These are phyloP conservation scores for Chaetoceros tenuissimus DNA, from an alignment of 108 stramenopile genomes.

Conservation along the genomic window DNA sequence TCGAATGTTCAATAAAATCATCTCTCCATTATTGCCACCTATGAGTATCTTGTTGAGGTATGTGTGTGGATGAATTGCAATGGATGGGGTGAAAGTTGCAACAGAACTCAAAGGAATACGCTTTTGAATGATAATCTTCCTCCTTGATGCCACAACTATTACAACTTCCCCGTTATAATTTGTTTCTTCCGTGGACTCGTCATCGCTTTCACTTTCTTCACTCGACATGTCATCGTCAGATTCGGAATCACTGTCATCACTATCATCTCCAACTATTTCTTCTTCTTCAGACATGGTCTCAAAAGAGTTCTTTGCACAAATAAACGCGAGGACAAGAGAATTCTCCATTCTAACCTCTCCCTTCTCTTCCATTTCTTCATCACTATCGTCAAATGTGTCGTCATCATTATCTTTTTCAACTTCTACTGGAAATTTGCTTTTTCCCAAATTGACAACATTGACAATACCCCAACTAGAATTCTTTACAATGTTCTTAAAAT, in stretches of 20 bases:
- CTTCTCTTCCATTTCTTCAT: conserved; percentile 6
- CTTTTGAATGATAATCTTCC: conserved; percentile 42
- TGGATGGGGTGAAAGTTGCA: conserved; percentile 43
- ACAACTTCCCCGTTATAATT: conserved; percentile 50
- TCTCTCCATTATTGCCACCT: conserved; percentile 26
- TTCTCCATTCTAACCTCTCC: conserved; percentile 65
- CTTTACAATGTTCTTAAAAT: conserved; percentile 24
- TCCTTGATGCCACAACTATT: conserved; percentile 47
- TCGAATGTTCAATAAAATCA: conserved; percentile 71
- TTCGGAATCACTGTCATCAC: conserved; percentile 14
- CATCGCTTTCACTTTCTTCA: conserved; percentile 9
- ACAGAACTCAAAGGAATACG: conserved; percentile 35
- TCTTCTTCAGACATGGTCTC: conserved; percentile 18
- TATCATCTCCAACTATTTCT: not conserved
- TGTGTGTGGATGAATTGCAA: conserved; percentile 71
- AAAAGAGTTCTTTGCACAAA: conserved; percentile 34
- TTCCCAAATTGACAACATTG: conserved; percentile 61
- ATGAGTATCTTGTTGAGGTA: conserved; percentile 84
- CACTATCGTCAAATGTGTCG: not conserved
- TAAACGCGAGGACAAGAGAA: conserved; percentile 46
- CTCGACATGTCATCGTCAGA: conserved; percentile 13
- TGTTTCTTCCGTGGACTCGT: conserved; percentile 6
- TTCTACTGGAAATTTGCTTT: conserved; percentile 20
- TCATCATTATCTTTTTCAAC: not conserved
- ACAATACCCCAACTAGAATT: conserved; percentile 40